These are phyloP conservation scores for Monosporascus sp. DNA, from an alignment of 2,329 filamentous ascomycete genomes.

Conservation along the genomic window DNA sequence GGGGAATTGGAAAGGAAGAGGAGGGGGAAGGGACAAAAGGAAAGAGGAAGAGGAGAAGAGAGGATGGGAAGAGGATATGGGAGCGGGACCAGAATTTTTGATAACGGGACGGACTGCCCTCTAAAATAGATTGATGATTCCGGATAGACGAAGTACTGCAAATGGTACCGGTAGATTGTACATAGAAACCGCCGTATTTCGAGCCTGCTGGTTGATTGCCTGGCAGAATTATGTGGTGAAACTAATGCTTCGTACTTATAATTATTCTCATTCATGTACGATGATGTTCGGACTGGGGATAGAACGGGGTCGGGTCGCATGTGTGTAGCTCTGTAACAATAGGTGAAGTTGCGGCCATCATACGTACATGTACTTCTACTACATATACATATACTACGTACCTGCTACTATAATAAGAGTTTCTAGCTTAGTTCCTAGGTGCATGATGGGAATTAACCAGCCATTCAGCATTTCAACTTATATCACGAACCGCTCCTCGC, in stretches of 20 bases:
- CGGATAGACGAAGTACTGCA: neutral
- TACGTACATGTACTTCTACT: neutral
- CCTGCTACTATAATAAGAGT: neutral
- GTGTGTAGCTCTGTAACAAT: neutral
- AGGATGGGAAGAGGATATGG: conserved; percentile 12
- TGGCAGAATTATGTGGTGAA: neutral
- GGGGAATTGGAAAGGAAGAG: conserved; percentile 2
- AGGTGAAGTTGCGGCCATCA: neutral
- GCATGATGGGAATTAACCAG: neutral
- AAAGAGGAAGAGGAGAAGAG: conserved; percentile 5
- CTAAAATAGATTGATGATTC: conserved; percentile 14
- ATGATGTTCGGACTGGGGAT: neutral
- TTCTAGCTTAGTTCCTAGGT: neutral
- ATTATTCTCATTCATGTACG: neutral
- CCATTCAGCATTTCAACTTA: neutral
- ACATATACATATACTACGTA: neutral
- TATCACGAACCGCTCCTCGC: neutral
- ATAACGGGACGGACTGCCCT: conserved; percentile 24
- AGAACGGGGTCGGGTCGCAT: neutral
- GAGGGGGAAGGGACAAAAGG: conserved; percentile 6
- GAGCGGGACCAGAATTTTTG: conserved; percentile 24
- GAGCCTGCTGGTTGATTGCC: neutral
- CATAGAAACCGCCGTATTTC: neutral
- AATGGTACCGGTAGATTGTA: neutral
- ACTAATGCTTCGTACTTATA: neutral